Evolutionary conservation across 2,329 filamentous ascomycete species (phyloP), one percentile per base, ranked within the genome.

Genomic region (Ophiostoma montium): DNA sequence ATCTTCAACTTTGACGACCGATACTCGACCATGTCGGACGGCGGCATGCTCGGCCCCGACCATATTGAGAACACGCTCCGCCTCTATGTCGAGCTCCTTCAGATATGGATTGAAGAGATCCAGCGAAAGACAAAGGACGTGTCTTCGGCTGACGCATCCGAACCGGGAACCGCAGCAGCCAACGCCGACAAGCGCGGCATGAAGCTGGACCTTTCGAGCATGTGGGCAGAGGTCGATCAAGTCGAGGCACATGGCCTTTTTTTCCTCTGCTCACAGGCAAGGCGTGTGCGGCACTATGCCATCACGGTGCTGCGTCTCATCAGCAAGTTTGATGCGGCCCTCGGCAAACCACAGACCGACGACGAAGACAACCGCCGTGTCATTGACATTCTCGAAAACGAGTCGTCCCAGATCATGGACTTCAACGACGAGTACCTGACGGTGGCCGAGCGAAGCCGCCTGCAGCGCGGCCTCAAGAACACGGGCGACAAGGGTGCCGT

Each of bases 1-100:
- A 98, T 98, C 48, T 98, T 98, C 69, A 95, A 92, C 57, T 98
- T 96, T 62, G 94, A 98, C 63, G 89, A 94, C 56, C 81, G 89
- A 21, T 98, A 98, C 63, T 87, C 90, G 1, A 96, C 92, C 31
- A 95, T 96, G 81, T 95, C 89, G 10, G 92, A 98, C 60, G 92
- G 94, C 31, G 92, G 92, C 2, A 92, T 98, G 82, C 78, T 98
- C 21, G 92, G 90, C 0, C 82, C 86, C 32, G 86, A 83, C 5
- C 92, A 98, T 60, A 95, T 98, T 50, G 92, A 98, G 62, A 95
- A 82, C 56, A 98, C 92, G 0, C 66, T 98, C 18, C 82, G 84
- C 54, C 72, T 98, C 11, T 98, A 98, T 59, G 86, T 96, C 27
- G 89, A 98, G 64, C 69, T 98, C 5, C 71, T 98, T 12, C 82